phyloP scores from a whole-genome alignment of 768 basidiomycete species.

The Rossbeevera mucosa region DNA sequence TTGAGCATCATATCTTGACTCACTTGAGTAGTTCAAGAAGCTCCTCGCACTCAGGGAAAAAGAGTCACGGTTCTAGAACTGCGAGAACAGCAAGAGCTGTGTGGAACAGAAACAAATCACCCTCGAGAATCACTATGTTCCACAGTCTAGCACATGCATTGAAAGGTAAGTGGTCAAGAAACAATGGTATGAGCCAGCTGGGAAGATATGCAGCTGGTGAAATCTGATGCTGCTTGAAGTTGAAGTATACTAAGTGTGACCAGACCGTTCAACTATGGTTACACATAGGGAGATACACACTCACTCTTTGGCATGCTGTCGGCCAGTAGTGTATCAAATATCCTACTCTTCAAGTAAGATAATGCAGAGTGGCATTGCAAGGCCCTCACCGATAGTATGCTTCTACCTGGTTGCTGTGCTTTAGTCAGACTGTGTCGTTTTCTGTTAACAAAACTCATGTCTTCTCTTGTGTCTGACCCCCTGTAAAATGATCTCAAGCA shows the following conservation, averaged over 20 bases:
- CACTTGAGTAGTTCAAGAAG: slow-evolving; percentile 75
- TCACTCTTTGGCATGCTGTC: slow-evolving; percentile 92
- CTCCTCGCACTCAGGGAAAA: slow-evolving; percentile 81
- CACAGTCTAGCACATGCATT: slow-evolving; percentile 86
- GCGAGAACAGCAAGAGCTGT: slow-evolving; percentile 78
- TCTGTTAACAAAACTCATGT: slow-evolving; percentile 51
- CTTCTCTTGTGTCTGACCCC: slow-evolving; percentile 61
- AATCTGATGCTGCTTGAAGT: slow-evolving; percentile 91
- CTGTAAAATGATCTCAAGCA: slow-evolving; percentile 84
- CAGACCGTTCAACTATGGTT: background rate
- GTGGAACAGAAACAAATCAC: slow-evolving; percentile 86
- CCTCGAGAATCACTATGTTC: slow-evolving; percentile 84
- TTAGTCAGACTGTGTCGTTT: slow-evolving; percentile 26
- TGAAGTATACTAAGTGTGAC: slow-evolving; percentile 69
- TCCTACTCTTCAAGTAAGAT: slow-evolving; percentile 42
- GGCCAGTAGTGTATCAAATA: slow-evolving; percentile 87
- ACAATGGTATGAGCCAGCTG: slow-evolving; percentile 78
- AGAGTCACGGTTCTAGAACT: slow-evolving; percentile 78
- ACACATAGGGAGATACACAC: slow-evolving; percentile 16
- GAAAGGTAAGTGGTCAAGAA: slow-evolving; percentile 83
- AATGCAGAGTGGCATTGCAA: background rate
- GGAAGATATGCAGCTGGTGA: slow-evolving; percentile 77
- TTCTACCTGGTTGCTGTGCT: slow-evolving; percentile 60
- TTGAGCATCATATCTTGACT: slow-evolving; percentile 16
- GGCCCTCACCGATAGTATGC: slow-evolving; percentile 76